These are phyloP conservation scores for Lentinus tigrinus DNA, from an alignment of 768 basidiomycete genomes.

Conservation along the genomic window DNA sequence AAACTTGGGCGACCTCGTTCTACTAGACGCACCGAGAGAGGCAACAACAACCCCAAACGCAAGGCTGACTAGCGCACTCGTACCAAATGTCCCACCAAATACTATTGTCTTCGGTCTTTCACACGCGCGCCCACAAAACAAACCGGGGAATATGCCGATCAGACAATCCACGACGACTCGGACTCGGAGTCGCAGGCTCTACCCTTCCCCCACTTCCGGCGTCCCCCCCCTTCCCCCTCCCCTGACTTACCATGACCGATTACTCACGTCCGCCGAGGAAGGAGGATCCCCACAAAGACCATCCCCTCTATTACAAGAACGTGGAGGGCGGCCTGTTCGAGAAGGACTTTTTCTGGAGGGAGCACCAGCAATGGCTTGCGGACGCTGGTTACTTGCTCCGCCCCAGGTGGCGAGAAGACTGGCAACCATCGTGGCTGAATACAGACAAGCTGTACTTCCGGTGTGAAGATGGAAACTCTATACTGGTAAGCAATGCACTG, in stretches of 20 bases:
- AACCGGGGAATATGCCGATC: not conserved
- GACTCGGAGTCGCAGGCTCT: not conserved
- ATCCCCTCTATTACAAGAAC: not conserved
- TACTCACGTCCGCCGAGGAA: not conserved
- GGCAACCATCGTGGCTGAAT: constrained; percentile 27
- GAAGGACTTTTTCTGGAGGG: constrained; percentile 9
- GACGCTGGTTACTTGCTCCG: constrained; percentile 24
- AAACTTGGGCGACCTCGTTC: too few relatives aligned
- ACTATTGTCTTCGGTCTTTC: not conserved
- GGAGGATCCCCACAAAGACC: not conserved
- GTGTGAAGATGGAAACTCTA: constrained; percentile 6
- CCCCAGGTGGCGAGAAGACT: constrained; percentile 23
- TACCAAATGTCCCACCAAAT: not conserved
- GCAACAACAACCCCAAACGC: too few relatives aligned
- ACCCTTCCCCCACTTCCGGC: too few relatives aligned
- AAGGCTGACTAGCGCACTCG: too few relatives aligned
- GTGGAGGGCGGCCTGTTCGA: not conserved
- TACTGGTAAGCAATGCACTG: not conserved
- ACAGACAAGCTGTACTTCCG: not conserved
- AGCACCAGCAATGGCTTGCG: constrained; percentile 10
- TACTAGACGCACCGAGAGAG: too few relatives aligned
- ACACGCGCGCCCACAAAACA: not conserved
- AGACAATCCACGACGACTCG: too few relatives aligned
- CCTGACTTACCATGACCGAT: too few relatives aligned
- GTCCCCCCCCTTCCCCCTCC: too few relatives aligned